Percentiles rank a stretch among this genome's conserved stretches.
phyloP scores from a whole-genome alignment of 2,329 filamentous ascomycete genomes.

The Aquanectria penicillioides region DNA sequence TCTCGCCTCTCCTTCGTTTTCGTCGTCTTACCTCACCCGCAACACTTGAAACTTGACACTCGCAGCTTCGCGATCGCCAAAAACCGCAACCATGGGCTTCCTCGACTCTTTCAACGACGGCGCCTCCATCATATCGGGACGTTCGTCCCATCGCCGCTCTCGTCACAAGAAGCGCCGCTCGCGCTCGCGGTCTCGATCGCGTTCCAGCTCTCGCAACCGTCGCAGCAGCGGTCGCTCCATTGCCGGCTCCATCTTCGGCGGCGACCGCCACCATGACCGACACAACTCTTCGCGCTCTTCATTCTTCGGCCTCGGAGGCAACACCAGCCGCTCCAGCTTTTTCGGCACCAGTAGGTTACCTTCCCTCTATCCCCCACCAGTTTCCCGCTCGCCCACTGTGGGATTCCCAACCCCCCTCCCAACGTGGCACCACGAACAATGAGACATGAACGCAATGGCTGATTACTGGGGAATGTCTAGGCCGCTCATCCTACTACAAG shows the following conservation, averaged over 20 bases:
- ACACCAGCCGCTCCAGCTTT: conserved; percentile 56
- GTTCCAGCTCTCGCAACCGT: conserved; percentile 49
- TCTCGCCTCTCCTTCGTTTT: background rate
- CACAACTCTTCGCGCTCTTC: conserved; percentile 55
- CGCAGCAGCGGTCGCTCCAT: conserved; percentile 46
- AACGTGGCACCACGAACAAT: background rate
- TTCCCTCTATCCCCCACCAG: background rate
- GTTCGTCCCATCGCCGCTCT: conserved; percentile 42
- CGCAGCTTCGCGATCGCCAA: background rate
- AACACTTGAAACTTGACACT: background rate
- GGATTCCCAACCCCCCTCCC: background rate
- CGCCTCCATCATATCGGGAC: conserved; percentile 44
- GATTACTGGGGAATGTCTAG: conserved; percentile 36
- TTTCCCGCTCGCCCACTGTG: background rate
- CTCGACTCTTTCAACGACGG: conserved; percentile 47
- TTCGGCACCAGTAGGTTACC: conserved; percentile 54
- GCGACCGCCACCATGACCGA: conserved; percentile 47
- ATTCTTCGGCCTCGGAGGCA: conserved; percentile 59
- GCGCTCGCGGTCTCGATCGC: conserved; percentile 51
- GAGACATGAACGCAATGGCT: conserved; percentile 6
- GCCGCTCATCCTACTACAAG: conserved; percentile 76
- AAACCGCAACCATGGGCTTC: conserved; percentile 43
- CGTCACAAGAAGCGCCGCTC: conserved; percentile 49
- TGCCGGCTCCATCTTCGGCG: conserved; percentile 46
- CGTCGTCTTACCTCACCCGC: background rate